Percentiles rank a stretch among this genome's conserved stretches.
Conservation (phyloP, 1,284 basidiomycete species). For the Fomitopsis schrenkii region DNA sequence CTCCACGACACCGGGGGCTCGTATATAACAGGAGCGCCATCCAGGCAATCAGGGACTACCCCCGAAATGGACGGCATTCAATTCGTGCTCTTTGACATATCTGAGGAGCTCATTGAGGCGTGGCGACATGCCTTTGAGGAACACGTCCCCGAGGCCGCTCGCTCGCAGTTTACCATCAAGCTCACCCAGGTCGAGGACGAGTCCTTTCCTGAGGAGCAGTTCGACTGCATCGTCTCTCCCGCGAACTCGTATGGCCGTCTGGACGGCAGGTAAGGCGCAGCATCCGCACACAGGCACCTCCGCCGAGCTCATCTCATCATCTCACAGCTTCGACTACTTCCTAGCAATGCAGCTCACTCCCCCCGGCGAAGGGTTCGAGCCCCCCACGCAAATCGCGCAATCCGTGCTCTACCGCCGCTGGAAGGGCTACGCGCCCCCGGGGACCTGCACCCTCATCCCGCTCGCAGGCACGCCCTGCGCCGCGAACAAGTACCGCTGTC, state of each 20-base stretch:
- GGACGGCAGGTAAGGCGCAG: constrained; percentile 16
- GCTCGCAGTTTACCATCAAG: background rate
- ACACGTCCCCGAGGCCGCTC: constrained; percentile 4
- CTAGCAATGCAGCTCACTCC: constrained; percentile 16
- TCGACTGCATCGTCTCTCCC: constrained; percentile 24
- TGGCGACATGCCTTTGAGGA: constrained; percentile 6
- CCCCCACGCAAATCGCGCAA: constrained; percentile 19
- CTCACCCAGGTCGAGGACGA: background rate
- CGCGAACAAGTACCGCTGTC: constrained; percentile 11
- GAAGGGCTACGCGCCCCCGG: constrained; percentile 21
- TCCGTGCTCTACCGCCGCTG: constrained; percentile 17
- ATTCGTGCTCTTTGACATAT: constrained; percentile 4
- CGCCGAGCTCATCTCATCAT: background rate
- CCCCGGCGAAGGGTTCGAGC: constrained; percentile 5
- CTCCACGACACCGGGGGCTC: background rate
- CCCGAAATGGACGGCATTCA: background rate
- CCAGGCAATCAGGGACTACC: background rate
- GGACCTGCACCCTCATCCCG: constrained; percentile 24
- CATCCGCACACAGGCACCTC: background rate
- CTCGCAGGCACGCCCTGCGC: constrained; percentile 12
- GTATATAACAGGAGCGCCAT: background rate
- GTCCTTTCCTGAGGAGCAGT: constrained; percentile 1
- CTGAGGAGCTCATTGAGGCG: constrained; percentile 5
- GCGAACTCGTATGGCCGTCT: constrained; percentile 22
- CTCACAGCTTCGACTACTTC: constrained; percentile 15